phyloP scores from a whole-genome alignment of 768 basidiomycete species.

The Pholiota conissans region DNA sequence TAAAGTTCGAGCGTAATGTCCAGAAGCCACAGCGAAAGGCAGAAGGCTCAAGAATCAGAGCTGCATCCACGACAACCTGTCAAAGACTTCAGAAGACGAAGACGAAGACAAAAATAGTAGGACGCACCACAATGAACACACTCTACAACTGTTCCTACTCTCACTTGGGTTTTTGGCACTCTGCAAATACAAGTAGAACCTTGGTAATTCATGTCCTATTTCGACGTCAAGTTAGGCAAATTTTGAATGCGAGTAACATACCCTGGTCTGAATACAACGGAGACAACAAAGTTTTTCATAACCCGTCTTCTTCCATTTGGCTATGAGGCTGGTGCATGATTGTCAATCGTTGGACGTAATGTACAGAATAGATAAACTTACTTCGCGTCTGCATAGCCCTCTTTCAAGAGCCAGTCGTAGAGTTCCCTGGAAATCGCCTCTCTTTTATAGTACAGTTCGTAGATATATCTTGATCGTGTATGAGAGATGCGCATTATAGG shows the following conservation, averaged over 20 bases:
- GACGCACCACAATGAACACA: constrained; percentile 94
- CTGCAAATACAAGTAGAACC: constrained; percentile 98
- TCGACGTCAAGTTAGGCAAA: constrained; percentile 4
- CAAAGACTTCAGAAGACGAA: constrained; percentile 7
- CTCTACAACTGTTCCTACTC: constrained; percentile 88
- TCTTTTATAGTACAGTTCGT: constrained; percentile 98
- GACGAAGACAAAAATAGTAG: neutral
- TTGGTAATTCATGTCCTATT: constrained; percentile 98
- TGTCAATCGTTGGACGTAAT: constrained; percentile 7
- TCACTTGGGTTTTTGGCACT: constrained; percentile 92
- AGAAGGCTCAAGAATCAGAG: constrained; percentile 57
- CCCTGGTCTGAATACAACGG: constrained; percentile 93
- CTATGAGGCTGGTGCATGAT: constrained; percentile 68
- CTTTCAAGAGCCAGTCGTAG: constrained; percentile 97
- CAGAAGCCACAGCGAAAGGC: neutral
- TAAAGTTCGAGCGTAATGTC: neutral
- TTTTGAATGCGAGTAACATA: constrained; percentile 25
- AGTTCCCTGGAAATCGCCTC: constrained; percentile 91
- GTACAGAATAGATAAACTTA: constrained; percentile 28
- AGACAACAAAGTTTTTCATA: constrained; percentile 99
- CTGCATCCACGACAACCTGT: constrained; percentile 89
- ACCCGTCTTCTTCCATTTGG: constrained; percentile 99
- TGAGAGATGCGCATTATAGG: constrained; percentile 99
- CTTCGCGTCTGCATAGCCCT: constrained; percentile 97
- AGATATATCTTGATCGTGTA: constrained; percentile 93